Base-by-base conservation (phyloP, 106 monocot species). In the Acorus calamus region DNA sequence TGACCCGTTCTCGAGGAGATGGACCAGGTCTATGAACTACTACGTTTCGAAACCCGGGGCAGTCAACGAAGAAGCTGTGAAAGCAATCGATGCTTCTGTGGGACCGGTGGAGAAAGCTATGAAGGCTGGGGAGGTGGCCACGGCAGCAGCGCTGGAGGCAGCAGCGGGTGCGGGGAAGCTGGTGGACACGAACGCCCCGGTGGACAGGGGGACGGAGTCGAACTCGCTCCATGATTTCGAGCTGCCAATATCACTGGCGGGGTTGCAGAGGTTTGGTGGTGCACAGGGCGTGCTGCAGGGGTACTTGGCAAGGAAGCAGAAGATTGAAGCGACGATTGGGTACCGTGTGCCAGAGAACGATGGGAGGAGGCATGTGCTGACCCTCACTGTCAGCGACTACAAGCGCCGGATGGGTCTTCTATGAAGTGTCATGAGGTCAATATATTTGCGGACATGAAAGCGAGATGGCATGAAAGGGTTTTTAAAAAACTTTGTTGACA, bases 1-100 rank as follows among this genome's bases (percentile, higher is more conserved):
- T 61, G 93, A 94, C 59, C 89, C 93, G 9, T 94, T 89, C 70
- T 94, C 89, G 14, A 83, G 93, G 74, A 86, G 93, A 69, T 94
- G 93, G 93, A 94, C 89, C 42, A 74, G 93, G 53, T 94, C 93
- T n/a, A 88, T 51, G 52, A 92, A 92, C 54, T 92, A 92, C 59
- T 92, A 92, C 57, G 57, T 72, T 6, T 83, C 88, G 6, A 78
- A 85, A 62, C 70, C 79, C 4, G 78, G 70, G 4, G 82, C 59
- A 69, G 47, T 71, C 53, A 72, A 48, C 7, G 72, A 63, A 70
- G 68, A 52, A 66, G 72, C 59, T 53, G 81, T 68, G 14, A 61
- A 74, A 49, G 46, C 42, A 6, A 66, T 2, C 0, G 52, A 50
- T 57, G 52, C 58, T 28, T 13, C n/a, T 2, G 8, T 4, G 28